A percentile compares a stretch with the other conserved stretches of the same genome.
phyloP scores from a whole-genome alignment of 352 stramenopile genomes.

The Phytophthora crassamura region DNA sequence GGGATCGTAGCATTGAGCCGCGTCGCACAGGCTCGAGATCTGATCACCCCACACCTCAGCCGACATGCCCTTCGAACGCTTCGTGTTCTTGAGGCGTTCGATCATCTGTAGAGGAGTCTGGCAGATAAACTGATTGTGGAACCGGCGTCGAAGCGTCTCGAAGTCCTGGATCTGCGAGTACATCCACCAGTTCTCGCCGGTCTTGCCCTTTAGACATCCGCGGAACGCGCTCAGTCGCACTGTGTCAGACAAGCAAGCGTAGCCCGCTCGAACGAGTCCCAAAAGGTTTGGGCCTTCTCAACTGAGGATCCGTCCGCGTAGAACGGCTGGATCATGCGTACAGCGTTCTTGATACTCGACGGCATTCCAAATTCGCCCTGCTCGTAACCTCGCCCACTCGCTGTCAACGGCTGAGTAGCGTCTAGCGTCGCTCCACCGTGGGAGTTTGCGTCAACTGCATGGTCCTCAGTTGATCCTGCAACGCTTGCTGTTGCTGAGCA shows the following conservation, averaged over 20 bases:
- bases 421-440: too few relatives aligned
- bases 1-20: neutral
- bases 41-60: slow-evolving; percentile 3
- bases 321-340: neutral
- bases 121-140: slow-evolving; percentile 6
- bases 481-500: neutral
- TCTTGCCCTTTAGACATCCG: neutral
- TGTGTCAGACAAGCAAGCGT: neutral
- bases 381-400: too few relatives aligned
- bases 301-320: neutral
- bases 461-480: neutral
- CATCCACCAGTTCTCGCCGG: slow-evolving; percentile 7
- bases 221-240: neutral
- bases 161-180: slow-evolving; percentile 8
- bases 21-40: neutral
- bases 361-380: neutral
- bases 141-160: neutral
- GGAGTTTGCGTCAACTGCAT: neutral
- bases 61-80: neutral
- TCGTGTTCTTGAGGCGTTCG: neutral
- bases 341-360: neutral
- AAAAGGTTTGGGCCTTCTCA: neutral
- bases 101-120: slow-evolving; percentile 1
- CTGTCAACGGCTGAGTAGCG: too few relatives aligned
- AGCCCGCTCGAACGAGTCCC: neutral